Percentiles rank a stretch among this genome's conserved stretches.
Conservation (phyloP, 2,329 filamentous ascomycete species). For the Aspergillaceae sp. region DNA sequence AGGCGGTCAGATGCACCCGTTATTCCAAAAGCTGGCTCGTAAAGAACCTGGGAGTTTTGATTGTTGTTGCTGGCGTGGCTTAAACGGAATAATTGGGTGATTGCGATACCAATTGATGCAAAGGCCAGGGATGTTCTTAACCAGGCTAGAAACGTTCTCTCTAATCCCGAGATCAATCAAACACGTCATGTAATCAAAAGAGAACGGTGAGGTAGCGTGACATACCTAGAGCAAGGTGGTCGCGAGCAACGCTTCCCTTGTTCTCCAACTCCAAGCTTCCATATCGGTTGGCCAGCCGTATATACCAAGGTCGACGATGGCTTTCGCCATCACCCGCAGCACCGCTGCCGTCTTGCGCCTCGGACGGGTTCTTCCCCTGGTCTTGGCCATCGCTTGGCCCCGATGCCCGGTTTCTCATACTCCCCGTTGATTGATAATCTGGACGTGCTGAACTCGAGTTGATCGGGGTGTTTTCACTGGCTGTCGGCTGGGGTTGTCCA, state of each 20-base stretch:
- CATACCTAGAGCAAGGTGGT: slow-evolving; percentile 56
- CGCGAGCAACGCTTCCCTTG: slow-evolving; percentile 56
- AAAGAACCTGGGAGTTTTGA: slow-evolving; percentile 1
- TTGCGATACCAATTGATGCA: slow-evolving; percentile 56
- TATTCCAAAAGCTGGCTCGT: slow-evolving; percentile 10
- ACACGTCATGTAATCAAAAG: slow-evolving; percentile 1
- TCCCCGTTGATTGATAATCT: slow-evolving; percentile 27
- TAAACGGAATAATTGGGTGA: slow-evolving; percentile 58
- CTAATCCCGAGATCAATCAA: slow-evolving; percentile 27
- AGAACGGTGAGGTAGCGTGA: slow-evolving; percentile 3
- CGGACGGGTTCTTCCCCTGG: slow-evolving; percentile 5
- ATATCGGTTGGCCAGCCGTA: slow-evolving; percentile 47
- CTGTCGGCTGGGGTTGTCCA: slow-evolving; percentile 9
- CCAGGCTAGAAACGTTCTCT: slow-evolving; percentile 62
- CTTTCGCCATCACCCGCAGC: slow-evolving; percentile 7
- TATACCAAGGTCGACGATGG: slow-evolving; percentile 36
- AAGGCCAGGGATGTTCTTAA: slow-evolving; percentile 58
- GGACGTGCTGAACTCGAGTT: slow-evolving; percentile 14
- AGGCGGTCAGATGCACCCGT: slow-evolving; percentile 22
- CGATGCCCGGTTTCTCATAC: slow-evolving; percentile 10
- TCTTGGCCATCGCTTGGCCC: slow-evolving; percentile 6
- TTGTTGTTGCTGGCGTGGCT: slow-evolving; percentile 38
- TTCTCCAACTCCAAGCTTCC: slow-evolving; percentile 57
- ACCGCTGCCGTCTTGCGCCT: slow-evolving; percentile 2
- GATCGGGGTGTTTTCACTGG: slow-evolving; percentile 27